Conservation (phyloP, 2,329 filamentous ascomycete genomes). For the Colletotrichum paranaense region DNA sequence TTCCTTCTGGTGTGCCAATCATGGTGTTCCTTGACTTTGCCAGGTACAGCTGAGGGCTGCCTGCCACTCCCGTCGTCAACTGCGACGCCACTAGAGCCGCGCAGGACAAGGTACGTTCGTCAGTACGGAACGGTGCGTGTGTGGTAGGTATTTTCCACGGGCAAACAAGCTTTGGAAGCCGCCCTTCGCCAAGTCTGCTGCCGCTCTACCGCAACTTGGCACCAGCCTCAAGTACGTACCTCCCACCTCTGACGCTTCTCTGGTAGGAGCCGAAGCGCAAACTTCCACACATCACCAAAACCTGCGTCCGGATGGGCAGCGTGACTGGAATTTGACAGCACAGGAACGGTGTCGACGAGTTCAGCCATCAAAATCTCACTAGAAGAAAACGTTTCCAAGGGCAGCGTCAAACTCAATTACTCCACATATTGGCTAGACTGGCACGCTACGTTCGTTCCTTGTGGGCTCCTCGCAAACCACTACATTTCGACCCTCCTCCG, state of each 20-base stretch:
- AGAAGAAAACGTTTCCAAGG: neutral
- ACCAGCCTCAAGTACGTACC: neutral
- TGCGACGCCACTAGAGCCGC: slow-evolving; percentile 9
- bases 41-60: neutral
- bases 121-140: neutral
- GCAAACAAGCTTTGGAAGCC: slow-evolving; percentile 30
- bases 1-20: neutral
- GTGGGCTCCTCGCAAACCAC: neutral
- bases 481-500: slow-evolving; percentile 18
- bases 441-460: neutral
- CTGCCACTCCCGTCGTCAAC: neutral
- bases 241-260: neutral
- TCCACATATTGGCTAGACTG: neutral
- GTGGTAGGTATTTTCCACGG: neutral
- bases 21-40: neutral
- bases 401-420: neutral
- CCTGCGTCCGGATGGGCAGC: neutral
- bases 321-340: neutral
- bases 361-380: neutral
- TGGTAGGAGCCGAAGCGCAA: neutral
- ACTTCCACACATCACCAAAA: neutral
- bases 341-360: neutral
- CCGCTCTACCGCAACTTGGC: slow-evolving; percentile 32
- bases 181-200: slow-evolving; percentile 22
- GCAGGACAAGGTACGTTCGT: no score